Base-by-base conservation (phyloP, 306 rosid species). In the Sophora flavescens region DNA sequence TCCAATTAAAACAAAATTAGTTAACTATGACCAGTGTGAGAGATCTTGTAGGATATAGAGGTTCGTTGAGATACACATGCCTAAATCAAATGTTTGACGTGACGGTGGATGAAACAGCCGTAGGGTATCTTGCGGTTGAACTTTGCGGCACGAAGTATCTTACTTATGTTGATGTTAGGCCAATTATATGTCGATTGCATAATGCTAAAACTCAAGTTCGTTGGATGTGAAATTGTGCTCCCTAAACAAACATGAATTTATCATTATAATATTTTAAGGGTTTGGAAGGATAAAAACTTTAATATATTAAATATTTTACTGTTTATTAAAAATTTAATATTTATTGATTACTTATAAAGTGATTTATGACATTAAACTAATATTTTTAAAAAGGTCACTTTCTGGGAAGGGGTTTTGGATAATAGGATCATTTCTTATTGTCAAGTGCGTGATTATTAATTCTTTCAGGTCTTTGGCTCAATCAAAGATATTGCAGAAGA, bases 381-480 rank as follows among this genome's bases (percentile, higher is more conserved):
- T 22, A 22, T 22, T 22, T 22, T 22, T 22, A 22, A 22, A 22
- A 22, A 22, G 22, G 22, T 22, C 22, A 22, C 22, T 22, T 22
- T 22, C 22, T 22, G 22, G 1, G 22, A 22, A 22, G 22, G 22
- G 1, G 22, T 22, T 22, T 22, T 22, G 22, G 22, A 22, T 22
- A 30, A 67, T 68, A 66, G 76, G 48, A 22, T n/a, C n/a, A n/a
- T 32, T 54, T 63, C 10, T 52, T 38, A 17, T 47, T 67, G 63
- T 81, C 80, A 74, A 77, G 61, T 32, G 62, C 1, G 68, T 68
- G 78, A 84, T 84, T 17, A 84, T 80, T 52, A 13, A 13, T 45
- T 60, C 4, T 9, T 54, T 53, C 32, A 84, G 77, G 85, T 84
- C 88, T 81, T 68, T 38, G 75, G 72, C 8, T 77, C 72, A 84